Evolutionary conservation across 1,139 yeast genomes (phyloP), one percentile per base, ranked within the genome.

Genomic region (Hyphopichia fennica): DNA sequence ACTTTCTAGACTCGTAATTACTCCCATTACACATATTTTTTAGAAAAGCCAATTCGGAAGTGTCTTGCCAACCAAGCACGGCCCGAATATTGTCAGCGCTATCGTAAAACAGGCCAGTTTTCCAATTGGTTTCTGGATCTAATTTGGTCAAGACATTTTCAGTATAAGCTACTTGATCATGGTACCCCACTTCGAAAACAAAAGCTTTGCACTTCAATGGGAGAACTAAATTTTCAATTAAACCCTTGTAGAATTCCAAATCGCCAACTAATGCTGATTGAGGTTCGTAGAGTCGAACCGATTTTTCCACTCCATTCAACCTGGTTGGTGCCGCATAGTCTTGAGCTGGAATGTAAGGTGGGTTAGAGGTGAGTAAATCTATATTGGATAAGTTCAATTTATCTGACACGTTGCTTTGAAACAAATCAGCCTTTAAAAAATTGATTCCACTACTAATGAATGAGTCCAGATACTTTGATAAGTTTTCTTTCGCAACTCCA

Each of bases 261-360:
- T 84, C 83, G 0, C 96, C 98, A 2, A 86, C 62, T 13, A 93
- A 65, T 0, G 99, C 99, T 30, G 80, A 57, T 22, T 60, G 54
- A 0, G 99, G 98, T 63, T 93, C 99, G 58, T 77, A 84, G 19
- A 62, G 41, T 28, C 77, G 66, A 0, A 91, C 98, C 0, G 96
- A 84, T 37, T 60, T 62, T 41, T 81, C 84, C 0, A 69, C 62
- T 1, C 74, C 75, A 42, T 59, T 51, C 25, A 46, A 75, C 46
- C 36, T 60, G 54, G 42, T 48, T 31, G 55, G 62, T 37, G 41
- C 49, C 2, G 54, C 51, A 52, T 77, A 79, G 29, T 79, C 81
- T 0, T 53, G 40, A 2, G 40, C 15, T 0, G 91, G 82, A 9
- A 93, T 83, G 56, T 93, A 93, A 0, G 99, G 99, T 0, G 99